phyloP scores from a whole-genome alignment of 176 grass and related monocot genomes.

The Microstegium vimineum region DNA sequence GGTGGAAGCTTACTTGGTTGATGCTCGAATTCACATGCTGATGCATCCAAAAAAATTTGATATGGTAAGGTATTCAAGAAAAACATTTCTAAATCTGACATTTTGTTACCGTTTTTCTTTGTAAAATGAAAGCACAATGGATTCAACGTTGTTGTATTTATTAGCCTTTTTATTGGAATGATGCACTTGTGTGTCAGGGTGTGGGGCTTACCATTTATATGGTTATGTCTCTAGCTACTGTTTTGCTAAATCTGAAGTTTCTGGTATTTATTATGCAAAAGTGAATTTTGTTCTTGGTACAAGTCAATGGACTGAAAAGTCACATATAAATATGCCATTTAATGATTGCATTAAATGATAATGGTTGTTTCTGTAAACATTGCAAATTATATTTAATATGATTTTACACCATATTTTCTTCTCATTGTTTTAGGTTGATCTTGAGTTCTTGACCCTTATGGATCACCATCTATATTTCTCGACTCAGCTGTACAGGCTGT shows the following conservation, averaged over 20 bases:
- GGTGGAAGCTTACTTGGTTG: conserved; percentile 86
- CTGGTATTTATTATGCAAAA: background rate
- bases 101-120: background rate
- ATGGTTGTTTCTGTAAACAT: background rate
- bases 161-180: background rate
- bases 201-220: too few relatives aligned
- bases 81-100: conserved; percentile 15
- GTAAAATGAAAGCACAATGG: background rate
- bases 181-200: background rate
- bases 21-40: conserved; percentile 97
- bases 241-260: conserved; percentile 15
- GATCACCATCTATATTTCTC: conserved; percentile 86
- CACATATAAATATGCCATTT: conserved; percentile 4
- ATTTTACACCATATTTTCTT: background rate
- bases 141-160: background rate
- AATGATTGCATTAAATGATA: conserved; percentile 2
- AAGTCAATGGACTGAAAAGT: background rate
- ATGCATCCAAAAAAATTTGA: conserved; percentile 98
- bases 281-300: background rate
- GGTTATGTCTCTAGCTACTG: background rate
- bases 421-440: conserved; percentile 63
- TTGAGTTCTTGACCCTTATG: conserved; percentile 97
- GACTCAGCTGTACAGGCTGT: conserved; percentile 93
- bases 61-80: conserved; percentile 51
- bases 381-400: background rate